Evolutionary conservation across 225 moss, liverwort and hornwort genomes (phyloP).

Genomic region (Physcomitrium patens): DNA sequence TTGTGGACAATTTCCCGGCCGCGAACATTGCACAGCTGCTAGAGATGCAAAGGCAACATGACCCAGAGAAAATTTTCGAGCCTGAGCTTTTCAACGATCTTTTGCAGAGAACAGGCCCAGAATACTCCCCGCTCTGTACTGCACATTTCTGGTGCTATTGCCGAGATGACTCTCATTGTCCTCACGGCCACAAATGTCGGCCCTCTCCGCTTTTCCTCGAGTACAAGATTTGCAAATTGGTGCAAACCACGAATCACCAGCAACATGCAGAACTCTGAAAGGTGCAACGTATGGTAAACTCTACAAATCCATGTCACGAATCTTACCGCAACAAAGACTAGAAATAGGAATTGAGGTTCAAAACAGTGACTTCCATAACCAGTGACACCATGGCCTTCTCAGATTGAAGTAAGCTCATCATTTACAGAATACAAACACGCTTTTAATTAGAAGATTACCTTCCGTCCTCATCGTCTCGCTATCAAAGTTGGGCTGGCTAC

Average conservation of each 20-base stretch:
- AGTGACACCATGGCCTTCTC: no score
- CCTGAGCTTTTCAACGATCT: conserved; percentile 38
- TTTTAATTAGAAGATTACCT: no score
- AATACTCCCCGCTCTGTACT: conserved; percentile 30
- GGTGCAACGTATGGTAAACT: no score
- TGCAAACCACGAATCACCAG: background rate
- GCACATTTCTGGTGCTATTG: conserved; percentile 45
- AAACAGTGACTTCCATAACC: no score
- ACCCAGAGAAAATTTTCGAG: conserved; percentile 45
- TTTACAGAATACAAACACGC: no score
- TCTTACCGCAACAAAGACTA: no score
- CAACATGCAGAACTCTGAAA: background rate
- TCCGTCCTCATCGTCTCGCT: no score
- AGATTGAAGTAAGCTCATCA: no score
- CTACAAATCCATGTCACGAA: no score
- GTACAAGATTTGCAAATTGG: conserved; percentile 47
- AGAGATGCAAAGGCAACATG: conserved; percentile 35
- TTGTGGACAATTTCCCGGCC: conserved; percentile 36
- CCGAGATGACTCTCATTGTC: conserved; percentile 48
- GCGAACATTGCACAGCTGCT: conserved; percentile 28
- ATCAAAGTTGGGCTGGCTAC: no score
- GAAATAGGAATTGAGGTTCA: no score
- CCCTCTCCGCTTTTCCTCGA: conserved; percentile 37
- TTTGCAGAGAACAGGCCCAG: conserved; percentile 27
- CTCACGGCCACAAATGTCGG: conserved; percentile 29